Conservation (phyloP, 2,329 filamentous ascomycete genomes). For the Phialophora expanda region DNA sequence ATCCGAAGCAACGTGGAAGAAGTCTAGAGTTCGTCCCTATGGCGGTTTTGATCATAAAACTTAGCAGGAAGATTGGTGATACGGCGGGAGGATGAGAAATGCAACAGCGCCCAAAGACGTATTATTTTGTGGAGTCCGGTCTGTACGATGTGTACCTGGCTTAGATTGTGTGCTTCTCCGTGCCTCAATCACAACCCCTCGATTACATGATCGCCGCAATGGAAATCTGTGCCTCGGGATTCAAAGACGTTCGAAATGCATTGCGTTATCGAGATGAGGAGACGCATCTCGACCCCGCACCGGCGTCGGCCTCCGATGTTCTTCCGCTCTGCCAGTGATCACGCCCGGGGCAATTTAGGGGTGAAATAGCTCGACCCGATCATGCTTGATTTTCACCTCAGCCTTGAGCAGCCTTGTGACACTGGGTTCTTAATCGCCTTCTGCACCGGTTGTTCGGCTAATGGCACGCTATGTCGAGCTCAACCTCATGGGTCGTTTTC, state of each 20-base stretch:
- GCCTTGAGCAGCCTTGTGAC: too few relatives aligned
- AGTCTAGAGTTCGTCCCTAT: conserved; percentile 11
- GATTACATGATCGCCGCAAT: conserved; percentile 6
- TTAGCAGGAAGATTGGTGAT: background rate
- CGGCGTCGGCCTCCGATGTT: background rate
- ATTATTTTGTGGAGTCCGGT: background rate
- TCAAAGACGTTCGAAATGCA: background rate
- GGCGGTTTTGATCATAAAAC: conserved; percentile 13
- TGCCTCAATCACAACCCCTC: conserved; percentile 14
- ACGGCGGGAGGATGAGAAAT: conserved; percentile 12
- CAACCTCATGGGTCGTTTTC: too few relatives aligned
- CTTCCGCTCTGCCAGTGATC: background rate
- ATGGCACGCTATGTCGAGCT: too few relatives aligned
- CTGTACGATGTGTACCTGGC: background rate
- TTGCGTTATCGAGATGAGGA: conserved; percentile 10
- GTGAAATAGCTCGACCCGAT: too few relatives aligned
- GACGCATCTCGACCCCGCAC: background rate
- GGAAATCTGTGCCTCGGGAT: conserved; percentile 8
- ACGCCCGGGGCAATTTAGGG: too few relatives aligned
- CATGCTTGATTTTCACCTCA: too few relatives aligned
- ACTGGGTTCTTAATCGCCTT: too few relatives aligned
- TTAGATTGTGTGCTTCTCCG: conserved; percentile 11
- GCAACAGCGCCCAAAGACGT: background rate
- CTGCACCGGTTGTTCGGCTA: too few relatives aligned
- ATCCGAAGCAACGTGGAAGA: background rate